phyloP scores from a whole-genome alignment of 108 stramenopile species.

The Fragilaria radians region DNA sequence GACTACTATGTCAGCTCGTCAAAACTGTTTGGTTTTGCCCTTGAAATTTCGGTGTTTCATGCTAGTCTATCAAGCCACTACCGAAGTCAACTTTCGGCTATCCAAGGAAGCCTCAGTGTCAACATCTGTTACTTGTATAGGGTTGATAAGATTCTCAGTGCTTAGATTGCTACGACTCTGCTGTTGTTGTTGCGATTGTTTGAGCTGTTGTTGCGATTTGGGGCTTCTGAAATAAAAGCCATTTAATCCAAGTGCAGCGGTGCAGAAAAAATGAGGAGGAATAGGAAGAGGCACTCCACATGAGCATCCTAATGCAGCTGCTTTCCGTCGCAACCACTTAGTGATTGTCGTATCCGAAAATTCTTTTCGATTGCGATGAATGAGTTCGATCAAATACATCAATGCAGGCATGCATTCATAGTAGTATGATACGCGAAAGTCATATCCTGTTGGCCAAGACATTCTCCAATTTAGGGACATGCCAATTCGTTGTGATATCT shows the following conservation, averaged over 20 bases:
- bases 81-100: no score
- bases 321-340: conserved; percentile 35
- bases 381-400: conserved; percentile 24
- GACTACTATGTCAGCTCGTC: no score
- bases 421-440: conserved; percentile 48
- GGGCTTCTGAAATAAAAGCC: conserved; percentile 42
- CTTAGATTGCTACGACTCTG: no score
- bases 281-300: conserved; percentile 43
- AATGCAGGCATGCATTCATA: conserved; percentile 59
- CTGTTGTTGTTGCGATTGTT: neutral
- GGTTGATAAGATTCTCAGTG: no score
- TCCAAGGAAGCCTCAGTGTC: no score
- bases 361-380: conserved; percentile 5
- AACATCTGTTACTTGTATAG: no score
- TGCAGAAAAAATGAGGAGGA: conserved; percentile 51
- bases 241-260: conserved; percentile 40
- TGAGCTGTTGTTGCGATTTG: neutral
- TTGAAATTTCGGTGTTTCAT: no score
- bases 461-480: conserved; percentile 49
- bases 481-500: conserved; percentile 57
- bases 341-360: conserved; percentile 2
- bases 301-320: conserved; percentile 41
- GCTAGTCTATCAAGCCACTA: no score
- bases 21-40: no score
- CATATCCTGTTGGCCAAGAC: conserved; percentile 43